Evolutionary conservation across 202 grass and related monocot species (phyloP).

Genomic region (Carex arenaria): DNA sequence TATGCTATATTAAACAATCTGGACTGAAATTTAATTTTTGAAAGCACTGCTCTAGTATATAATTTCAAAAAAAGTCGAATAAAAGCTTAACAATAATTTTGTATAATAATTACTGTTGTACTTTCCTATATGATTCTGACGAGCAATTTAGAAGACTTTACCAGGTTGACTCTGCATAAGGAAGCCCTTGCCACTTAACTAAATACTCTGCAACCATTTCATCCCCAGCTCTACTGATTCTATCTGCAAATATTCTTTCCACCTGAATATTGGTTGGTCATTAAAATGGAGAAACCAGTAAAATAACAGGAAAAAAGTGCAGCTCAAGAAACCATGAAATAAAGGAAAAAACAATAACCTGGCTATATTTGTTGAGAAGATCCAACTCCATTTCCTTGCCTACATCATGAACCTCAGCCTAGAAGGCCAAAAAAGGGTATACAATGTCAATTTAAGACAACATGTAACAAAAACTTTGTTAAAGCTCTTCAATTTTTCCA

Average conservation of each 20-base stretch:
- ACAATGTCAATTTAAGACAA: not conserved
- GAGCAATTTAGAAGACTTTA: slow-evolving; percentile 33
- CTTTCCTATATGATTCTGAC: slow-evolving; percentile 3
- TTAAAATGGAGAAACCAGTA: slow-evolving; percentile 8
- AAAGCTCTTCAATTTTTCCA: not conserved
- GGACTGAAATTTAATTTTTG: slow-evolving; percentile 23
- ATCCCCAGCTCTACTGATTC: slow-evolving; percentile 67
- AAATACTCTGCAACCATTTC: slow-evolving; percentile 91
- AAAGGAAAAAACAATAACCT: slow-evolving; percentile 52
- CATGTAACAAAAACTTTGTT: not conserved
- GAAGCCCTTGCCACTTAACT: slow-evolving; percentile 99
- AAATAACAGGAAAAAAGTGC: slow-evolving; percentile 4
- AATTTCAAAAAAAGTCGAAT: not conserved
- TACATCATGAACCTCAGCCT: slow-evolving; percentile 99
- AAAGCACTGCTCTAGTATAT: not conserved
- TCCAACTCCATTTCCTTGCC: slow-evolving; percentile 99
- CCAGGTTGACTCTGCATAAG: slow-evolving; percentile 99
- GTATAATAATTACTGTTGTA: not conserved
- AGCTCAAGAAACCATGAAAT: not conserved
- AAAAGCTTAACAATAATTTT: not conserved
- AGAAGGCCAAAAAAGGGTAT: slow-evolving; percentile 19
- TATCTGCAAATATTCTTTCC: slow-evolving; percentile 99
- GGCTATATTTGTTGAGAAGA: slow-evolving; percentile 96
- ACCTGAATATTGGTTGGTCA: slow-evolving; percentile 68
- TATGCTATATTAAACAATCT: not conserved